These are phyloP conservation scores for Picocystis sp. DNA, from an alignment of 163 green algal species.

Conservation along the genomic window DNA sequence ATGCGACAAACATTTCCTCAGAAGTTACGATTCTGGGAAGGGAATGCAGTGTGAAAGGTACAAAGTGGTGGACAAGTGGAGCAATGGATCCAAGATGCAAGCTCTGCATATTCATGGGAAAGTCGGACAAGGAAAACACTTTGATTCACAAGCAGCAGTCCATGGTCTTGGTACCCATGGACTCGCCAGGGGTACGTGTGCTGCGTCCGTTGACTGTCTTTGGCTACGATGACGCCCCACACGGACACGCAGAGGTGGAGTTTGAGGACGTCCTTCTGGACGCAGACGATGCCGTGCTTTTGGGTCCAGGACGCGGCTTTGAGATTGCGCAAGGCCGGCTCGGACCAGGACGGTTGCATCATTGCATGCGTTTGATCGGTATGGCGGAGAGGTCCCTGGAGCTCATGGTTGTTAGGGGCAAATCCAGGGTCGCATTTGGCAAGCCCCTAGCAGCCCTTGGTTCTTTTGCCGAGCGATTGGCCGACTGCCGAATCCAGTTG, in stretches of 20 bases:
- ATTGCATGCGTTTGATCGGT: slow-evolving; percentile 93
- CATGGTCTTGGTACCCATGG: slow-evolving; percentile 86
- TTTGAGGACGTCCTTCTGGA: slow-evolving; percentile 39
- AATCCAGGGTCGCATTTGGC: slow-evolving; percentile 42
- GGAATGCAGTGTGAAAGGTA: slow-evolving; percentile 16
- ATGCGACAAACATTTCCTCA: slow-evolving; percentile 88
- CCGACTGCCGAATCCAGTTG: slow-evolving; percentile 9
- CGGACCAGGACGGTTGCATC: slow-evolving; percentile 86
- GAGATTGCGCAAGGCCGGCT: slow-evolving; percentile 93
- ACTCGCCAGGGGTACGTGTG: slow-evolving; percentile 46
- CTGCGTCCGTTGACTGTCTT: slow-evolving; percentile 69
- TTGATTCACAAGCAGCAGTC: slow-evolving; percentile 64
- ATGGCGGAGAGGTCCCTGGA: slow-evolving; percentile 61
- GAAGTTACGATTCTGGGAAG: background rate
- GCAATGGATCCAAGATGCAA: slow-evolving; percentile 72
- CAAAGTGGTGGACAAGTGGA: slow-evolving; percentile 88
- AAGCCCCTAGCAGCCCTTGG: slow-evolving; percentile 35
- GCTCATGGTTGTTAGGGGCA: slow-evolving; percentile 23
- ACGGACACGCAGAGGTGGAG: slow-evolving; percentile 79
- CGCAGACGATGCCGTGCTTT: slow-evolving; percentile 49
- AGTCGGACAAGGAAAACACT: slow-evolving; percentile 12
- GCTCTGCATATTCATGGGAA: slow-evolving; percentile 86
- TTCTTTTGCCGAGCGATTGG: slow-evolving; percentile 24
- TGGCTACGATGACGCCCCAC: slow-evolving; percentile 85
- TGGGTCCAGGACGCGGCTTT: slow-evolving; percentile 84